Percentiles rank a stretch among this genome's conserved stretches.
These are phyloP conservation scores for Batrachochytrium dendrobatidis DNA, from an alignment of 371 early-diverging fungal species.

Conservation along the genomic window DNA sequence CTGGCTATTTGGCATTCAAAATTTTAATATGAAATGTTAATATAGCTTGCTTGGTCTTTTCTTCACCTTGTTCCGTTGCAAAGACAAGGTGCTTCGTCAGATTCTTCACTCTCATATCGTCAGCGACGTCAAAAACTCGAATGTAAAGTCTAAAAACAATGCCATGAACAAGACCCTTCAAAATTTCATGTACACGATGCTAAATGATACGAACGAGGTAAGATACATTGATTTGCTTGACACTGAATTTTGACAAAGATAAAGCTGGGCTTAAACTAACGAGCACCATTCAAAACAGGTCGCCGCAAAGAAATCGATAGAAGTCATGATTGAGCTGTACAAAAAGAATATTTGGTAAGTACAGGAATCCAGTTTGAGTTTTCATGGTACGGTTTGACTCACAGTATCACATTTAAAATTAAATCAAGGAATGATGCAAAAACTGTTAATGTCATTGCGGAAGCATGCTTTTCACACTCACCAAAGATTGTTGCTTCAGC, in stretches of 20 bases:
- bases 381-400: too few species aligned
- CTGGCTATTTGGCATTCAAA: not conserved
- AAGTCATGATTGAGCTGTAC: slow-evolving; percentile 93
- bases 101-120: slow-evolving; percentile 86
- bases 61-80: slow-evolving; percentile 87
- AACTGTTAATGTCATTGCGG: slow-evolving; percentile 94
- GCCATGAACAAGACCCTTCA: slow-evolving; percentile 91
- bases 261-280: too few species aligned
- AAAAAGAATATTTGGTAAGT: slow-evolving; percentile 80
- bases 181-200: slow-evolving; percentile 91
- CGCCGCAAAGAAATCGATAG: slow-evolving; percentile 89
- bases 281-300: slow-evolving; percentile 28
- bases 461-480: slow-evolving; percentile 86
- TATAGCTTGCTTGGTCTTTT: slow-evolving; percentile 77
- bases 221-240: not conserved
- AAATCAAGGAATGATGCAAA: slow-evolving; percentile 70
- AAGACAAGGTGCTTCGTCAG: slow-evolving; percentile 83
- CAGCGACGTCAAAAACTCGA: slow-evolving; percentile 85
- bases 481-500: slow-evolving; percentile 87
- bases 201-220: slow-evolving; percentile 48
- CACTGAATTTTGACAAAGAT: slow-evolving; percentile 2
- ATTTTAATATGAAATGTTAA: not conserved
- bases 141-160: slow-evolving; percentile 88
- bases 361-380: not conserved
- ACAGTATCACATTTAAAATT: too few species aligned